Base-by-base conservation (phyloP, 495 filamentous ascomycete species). In the Talaromyces nanjingensis region DNA sequence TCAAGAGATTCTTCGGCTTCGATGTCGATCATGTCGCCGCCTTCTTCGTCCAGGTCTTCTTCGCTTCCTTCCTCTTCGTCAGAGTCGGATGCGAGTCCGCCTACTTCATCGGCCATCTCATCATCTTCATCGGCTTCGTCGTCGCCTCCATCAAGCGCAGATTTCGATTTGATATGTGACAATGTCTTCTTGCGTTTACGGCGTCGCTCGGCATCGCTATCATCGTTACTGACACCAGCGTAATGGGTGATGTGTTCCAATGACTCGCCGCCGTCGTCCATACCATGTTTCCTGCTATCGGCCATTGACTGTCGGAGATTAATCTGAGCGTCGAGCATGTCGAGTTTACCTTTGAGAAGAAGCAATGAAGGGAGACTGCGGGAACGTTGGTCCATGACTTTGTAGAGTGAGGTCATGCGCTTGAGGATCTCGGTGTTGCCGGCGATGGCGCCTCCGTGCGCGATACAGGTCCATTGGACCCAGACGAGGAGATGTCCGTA, bases 401-500 rank as follows among this genome's bases (percentile, higher is more conserved):
- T 85, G 72, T 90, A 86, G 7, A 98, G 82, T 27, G 88, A 88
- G 20, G 83, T 77, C 54, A 98, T 82, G 67, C 88, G 85, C 68
- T 87, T 86, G 67, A 94, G 83, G 16, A 94, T 74, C 45, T 92
- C 87, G 0, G 89, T 86, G 68, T 96, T 89, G 11, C 86, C 87
- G 25, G 92, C 91, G 39, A 98, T 78, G 60, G 92, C 92, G 65
- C 94, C 94, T 66, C 94, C 94, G 73, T 98, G 94, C 7, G 92
- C 89, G 20, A 97, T 85, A n/a, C 97, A 81, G 1, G 91, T 93
- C 91, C 92, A 96, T 75, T 97, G 91, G 53, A 97, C 88, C 94
- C 94, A 98, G 16, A 89, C 84, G 80, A 97, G 93, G n/a, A 98
- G 84, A 66, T 85, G 89, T 31, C 91, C 91, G 16, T 94, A 92